These are phyloP conservation scores for Bombardia bombarda DNA, from an alignment of 495 filamentous ascomycete genomes.

Conservation along the genomic window DNA sequence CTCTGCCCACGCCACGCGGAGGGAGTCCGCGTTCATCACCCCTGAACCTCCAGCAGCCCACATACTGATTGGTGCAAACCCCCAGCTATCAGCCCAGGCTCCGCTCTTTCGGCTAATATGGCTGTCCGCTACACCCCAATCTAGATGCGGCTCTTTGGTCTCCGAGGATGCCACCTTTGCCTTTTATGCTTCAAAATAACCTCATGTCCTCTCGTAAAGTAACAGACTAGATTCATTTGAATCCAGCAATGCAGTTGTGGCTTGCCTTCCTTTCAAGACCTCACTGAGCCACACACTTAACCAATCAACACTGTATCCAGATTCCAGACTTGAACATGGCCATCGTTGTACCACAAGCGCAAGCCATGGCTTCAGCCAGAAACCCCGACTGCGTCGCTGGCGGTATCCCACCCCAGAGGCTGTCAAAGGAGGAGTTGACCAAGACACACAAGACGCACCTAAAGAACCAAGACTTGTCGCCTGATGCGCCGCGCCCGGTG, in stretches of 20 bases:
- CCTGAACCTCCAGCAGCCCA: too few relatives aligned
- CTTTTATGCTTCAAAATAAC: constrained; percentile 3
- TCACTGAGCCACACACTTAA: not conserved
- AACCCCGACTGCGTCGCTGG: constrained; percentile 2
- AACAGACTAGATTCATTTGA: not conserved
- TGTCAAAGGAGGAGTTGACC: constrained; percentile 21
- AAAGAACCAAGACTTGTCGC: constrained; percentile 19
- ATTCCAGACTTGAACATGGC: constrained; percentile 4
- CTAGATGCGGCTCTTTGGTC: constrained; percentile 20
- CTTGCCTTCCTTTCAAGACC: not conserved
- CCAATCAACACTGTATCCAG: not conserved
- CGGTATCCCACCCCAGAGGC: constrained; percentile 8
- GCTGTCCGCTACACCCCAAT: constrained; percentile 23
- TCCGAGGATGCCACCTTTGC: constrained; percentile 29
- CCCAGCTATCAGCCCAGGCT: too few relatives aligned
- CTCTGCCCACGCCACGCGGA: too few relatives aligned
- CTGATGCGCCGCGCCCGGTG: constrained; percentile 21
- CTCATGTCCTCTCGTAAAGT: not conserved
- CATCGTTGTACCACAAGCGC: not conserved
- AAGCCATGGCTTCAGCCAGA: not conserved
- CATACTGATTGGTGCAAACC: too few relatives aligned
- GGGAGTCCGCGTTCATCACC: too few relatives aligned
- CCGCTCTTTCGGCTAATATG: too few relatives aligned
- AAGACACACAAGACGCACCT: constrained; percentile 25
- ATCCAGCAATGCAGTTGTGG: not conserved